These are phyloP conservation scores for Apiospora pterosperma DNA, from an alignment of 2,329 filamentous ascomycete species.

Conservation along the genomic window DNA sequence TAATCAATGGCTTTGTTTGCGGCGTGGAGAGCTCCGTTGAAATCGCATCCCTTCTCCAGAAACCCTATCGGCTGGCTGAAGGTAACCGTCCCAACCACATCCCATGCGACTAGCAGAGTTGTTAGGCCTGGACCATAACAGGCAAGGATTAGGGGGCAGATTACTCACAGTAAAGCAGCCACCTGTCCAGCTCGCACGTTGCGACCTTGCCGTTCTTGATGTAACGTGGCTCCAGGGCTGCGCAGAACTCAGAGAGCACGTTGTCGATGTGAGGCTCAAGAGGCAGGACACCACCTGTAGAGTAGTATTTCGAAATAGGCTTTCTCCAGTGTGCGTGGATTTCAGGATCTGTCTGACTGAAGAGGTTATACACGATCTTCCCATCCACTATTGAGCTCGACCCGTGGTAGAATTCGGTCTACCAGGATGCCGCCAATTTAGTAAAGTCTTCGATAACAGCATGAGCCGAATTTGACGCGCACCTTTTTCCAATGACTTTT, in stretches of 20 bases:
- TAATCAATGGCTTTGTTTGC: conserved; percentile 31
- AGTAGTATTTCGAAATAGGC: neutral
- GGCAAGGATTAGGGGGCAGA: neutral
- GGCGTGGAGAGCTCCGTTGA: conserved; percentile 31
- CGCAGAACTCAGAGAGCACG: conserved; percentile 20
- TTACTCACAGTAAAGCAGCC: conserved; percentile 23
- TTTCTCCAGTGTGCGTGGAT: neutral
- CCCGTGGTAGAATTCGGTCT: neutral
- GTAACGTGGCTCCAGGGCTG: conserved; percentile 29
- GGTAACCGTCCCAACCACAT: conserved; percentile 39
- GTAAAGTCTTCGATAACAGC: neutral
- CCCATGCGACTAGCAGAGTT: conserved; percentile 28
- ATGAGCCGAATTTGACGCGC: neutral
- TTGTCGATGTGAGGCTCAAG: conserved; percentile 3
- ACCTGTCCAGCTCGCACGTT: conserved; percentile 34
- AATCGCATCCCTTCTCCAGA: conserved; percentile 33
- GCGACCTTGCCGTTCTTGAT: conserved; percentile 19
- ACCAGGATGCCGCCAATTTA: neutral
- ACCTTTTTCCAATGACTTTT: conserved; percentile 29
- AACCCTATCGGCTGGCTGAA: conserved; percentile 41
- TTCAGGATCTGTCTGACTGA: neutral
- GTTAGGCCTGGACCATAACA: neutral
- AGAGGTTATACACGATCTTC: neutral
- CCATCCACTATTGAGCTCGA: neutral
- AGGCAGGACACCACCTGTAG: neutral